Evolutionary conservation across 768 basidiomycete genomes (phyloP).

Genomic region (Suillus occidentalis): DNA sequence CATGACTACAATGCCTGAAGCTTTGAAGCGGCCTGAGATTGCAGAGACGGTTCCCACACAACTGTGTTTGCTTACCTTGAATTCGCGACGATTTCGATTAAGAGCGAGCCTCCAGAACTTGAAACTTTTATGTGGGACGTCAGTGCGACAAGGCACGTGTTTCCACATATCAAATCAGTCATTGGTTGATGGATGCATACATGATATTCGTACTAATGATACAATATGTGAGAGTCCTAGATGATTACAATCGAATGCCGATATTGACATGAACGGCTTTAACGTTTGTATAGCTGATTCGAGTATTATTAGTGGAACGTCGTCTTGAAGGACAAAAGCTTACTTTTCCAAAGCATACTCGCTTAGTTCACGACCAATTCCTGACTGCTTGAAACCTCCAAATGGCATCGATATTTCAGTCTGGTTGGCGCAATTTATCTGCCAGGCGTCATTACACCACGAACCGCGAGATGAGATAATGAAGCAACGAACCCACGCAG

Average conservation of each 20-base stretch:
- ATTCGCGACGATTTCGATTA: no score
- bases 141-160: no score
- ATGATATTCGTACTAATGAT: neutral
- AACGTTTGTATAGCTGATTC: slow-evolving; percentile 52
- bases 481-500: slow-evolving; percentile 52
- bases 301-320: neutral
- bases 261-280: slow-evolving; percentile 63
- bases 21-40: no score
- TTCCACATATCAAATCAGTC: no score
- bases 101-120: no score
- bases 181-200: no score
- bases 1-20: no score
- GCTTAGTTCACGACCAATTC: slow-evolving; percentile 68
- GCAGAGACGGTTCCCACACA: no score
- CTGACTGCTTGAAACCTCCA: slow-evolving; percentile 74
- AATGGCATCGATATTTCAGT: slow-evolving; percentile 57
- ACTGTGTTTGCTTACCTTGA: no score
- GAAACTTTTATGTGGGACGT: no score
- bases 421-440: slow-evolving; percentile 46
- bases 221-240: neutral
- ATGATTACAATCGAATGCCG: slow-evolving; percentile 15
- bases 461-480: neutral
- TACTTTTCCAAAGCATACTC: slow-evolving; percentile 57
- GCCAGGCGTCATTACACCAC: neutral
- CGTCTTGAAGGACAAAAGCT: slow-evolving; percentile 17